Conservation (phyloP, 345 rosid genomes). For the Iberis pinnata region DNA sequence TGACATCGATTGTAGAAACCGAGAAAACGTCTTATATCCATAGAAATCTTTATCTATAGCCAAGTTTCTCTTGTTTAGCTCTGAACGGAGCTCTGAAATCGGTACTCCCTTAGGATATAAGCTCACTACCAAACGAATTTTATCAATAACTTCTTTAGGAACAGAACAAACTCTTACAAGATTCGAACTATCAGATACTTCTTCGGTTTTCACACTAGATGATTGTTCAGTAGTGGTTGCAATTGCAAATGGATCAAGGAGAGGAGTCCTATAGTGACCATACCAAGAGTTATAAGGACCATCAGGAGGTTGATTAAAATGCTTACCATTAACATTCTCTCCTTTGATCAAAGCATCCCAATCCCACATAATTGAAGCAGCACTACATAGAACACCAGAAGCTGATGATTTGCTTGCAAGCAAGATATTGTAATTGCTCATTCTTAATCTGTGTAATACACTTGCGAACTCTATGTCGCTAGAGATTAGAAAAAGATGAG, state of each 20-base stretch:
- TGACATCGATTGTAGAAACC: slow-evolving; percentile 63
- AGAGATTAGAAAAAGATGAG: slow-evolving; percentile 79
- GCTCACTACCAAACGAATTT: slow-evolving; percentile 43
- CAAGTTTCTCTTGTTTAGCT: slow-evolving; percentile 38
- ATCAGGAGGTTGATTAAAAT: slow-evolving; percentile 57
- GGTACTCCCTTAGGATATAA: slow-evolving; percentile 48
- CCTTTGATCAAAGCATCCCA: slow-evolving; percentile 62
- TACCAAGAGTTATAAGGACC: neutral
- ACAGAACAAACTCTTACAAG: slow-evolving; percentile 27
- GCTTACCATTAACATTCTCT: slow-evolving; percentile 31
- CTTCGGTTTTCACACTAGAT: neutral
- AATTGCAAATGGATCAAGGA: neutral
- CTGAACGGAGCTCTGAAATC: slow-evolving; percentile 44
- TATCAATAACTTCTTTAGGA: slow-evolving; percentile 45
- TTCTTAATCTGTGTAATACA: slow-evolving; percentile 67
- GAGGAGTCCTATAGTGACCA: neutral
- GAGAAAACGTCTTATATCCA: slow-evolving; percentile 59
- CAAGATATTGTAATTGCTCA: slow-evolving; percentile 84
- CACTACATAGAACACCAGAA: slow-evolving; percentile 68
- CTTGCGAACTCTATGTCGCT: slow-evolving; percentile 63
- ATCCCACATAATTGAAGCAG: slow-evolving; percentile 94
- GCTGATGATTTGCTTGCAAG: slow-evolving; percentile 55
- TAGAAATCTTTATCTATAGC: slow-evolving; percentile 51
- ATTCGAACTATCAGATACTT: neutral
- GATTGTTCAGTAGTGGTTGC: neutral